Evolutionary conservation across 2,329 filamentous ascomycete species (phyloP).

Genomic region (Meredithiella fracta): DNA sequence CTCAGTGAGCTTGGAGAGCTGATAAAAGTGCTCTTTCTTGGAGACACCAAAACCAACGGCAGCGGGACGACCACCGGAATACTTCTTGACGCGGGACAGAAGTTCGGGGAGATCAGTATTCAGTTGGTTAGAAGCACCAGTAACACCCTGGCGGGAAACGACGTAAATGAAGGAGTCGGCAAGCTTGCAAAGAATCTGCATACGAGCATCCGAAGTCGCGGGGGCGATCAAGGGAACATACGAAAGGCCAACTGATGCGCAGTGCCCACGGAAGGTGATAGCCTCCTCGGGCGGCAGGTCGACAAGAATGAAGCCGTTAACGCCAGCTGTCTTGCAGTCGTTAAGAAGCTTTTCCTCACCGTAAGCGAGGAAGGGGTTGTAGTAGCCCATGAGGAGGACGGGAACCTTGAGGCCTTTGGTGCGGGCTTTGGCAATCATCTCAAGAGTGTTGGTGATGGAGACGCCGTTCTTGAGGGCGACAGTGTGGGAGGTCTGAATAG

Average conservation of each 20-base stretch:
- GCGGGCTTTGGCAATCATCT: slow-evolving; percentile 71
- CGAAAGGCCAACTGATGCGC: slow-evolving; percentile 64
- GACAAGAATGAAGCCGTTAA: slow-evolving; percentile 95
- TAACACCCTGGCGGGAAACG: slow-evolving; percentile 92
- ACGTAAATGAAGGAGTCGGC: slow-evolving; percentile 99
- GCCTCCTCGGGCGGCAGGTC: slow-evolving; percentile 94
- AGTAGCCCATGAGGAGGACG: slow-evolving; percentile 95
- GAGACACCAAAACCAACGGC: slow-evolving; percentile 94
- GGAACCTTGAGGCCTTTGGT: slow-evolving; percentile 62
- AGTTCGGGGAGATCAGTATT: slow-evolving; percentile 70
- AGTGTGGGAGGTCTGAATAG: slow-evolving; percentile 90
- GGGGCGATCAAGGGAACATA: slow-evolving; percentile 96
- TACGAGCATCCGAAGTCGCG: slow-evolving; percentile 76
- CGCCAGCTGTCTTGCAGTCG: slow-evolving; percentile 67
- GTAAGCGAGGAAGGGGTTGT: slow-evolving; percentile 88
- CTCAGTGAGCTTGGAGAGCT: slow-evolving; percentile 68
- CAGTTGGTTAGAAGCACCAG: slow-evolving; percentile 69
- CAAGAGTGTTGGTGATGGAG: slow-evolving; percentile 59
- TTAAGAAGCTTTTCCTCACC: slow-evolving; percentile 78
- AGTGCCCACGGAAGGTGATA: slow-evolving; percentile 74
- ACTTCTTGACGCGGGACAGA: slow-evolving; percentile 72
- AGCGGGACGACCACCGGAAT: slow-evolving; percentile 76
- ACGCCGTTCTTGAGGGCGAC: slow-evolving; percentile 79
- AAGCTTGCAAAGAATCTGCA: slow-evolving; percentile 91
- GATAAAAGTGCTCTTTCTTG: slow-evolving; percentile 83